Evolutionary conservation across 129 eudicot species (phyloP), one percentile per base, ranked within the genome.

Genomic region (Gnaphalium uliginosum): DNA sequence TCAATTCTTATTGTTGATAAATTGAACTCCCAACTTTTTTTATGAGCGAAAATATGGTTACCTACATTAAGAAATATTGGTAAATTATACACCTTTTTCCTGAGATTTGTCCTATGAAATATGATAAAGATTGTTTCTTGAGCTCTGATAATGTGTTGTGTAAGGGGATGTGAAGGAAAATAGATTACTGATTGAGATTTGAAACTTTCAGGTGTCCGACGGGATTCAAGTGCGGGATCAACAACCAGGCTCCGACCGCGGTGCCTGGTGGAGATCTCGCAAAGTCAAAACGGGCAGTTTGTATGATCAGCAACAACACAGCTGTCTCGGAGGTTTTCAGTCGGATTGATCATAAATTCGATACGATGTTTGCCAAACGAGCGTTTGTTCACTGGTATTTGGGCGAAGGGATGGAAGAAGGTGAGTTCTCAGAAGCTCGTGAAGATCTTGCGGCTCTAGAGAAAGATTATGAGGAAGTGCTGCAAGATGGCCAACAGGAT

Each of bases 341-440:
- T 32, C 43, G 41, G 68, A 63, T 63, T 26, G 68, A 63, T 26
- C 68, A 63, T 17, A 63, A 63, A 63, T 63, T 29, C 18, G 68
- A 63, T 7, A 63, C 18, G 14, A 63, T 63, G 68, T 63, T 63
- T 29, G 68, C 68, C 8, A 63, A 63, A 25, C 23, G 68, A 14
- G 68, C 68, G 7, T 63, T 63, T n/a, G 68, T 63, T 32, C 68
- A 63, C 43, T 63, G 68, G 68, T 63, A 63, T 63, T 63, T 63
- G 68, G 68, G 68, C 0, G 68, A 63, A 63, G 68, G 68, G 24
- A 63, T 63, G 68, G 68, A 63, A 63, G 68, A 63, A 30, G 68
- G 68, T 25, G 68, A 63, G 68, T 63, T 63, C 68, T 15, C 39
- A 8, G 68, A 63, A n/a, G 68, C 68, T 1, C 68, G 68, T 63